Conservation (phyloP, 129 eudicot species). For the Saussurea involucrata region DNA sequence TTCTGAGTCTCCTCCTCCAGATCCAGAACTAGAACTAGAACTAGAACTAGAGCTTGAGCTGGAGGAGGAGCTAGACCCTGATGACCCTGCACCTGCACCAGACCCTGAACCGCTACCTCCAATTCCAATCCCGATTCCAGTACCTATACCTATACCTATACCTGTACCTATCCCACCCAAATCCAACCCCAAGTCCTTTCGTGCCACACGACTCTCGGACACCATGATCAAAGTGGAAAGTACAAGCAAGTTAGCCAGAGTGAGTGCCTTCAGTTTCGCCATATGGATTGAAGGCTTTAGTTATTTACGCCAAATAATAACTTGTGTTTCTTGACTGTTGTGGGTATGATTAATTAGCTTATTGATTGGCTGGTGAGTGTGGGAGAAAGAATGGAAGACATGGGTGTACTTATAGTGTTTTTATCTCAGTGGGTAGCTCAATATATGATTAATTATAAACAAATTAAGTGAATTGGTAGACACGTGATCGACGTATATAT, state of each 20-base stretch:
- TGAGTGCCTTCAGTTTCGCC: constrained; percentile 26
- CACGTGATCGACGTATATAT: not conserved
- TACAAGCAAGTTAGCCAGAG: constrained; percentile 31
- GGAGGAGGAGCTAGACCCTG: constrained; percentile 13
- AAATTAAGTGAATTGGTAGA: constrained; percentile 12
- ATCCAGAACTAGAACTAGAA: constrained; percentile 6
- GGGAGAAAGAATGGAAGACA: not conserved
- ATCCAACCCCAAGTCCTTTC: constrained; percentile 63
- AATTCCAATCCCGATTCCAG: constrained; percentile 55
- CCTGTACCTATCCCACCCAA: constrained; percentile 65
- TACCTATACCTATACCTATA: constrained; percentile 58
- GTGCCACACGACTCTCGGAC: constrained; percentile 61
- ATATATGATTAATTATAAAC: not conserved
- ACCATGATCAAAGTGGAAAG: constrained; percentile 27
- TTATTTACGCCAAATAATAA: not conserved
- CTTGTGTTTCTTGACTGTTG: not conserved
- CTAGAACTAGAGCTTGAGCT: constrained; percentile 14
- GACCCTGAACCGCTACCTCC: constrained; percentile 69
- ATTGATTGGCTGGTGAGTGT: constrained; percentile 7
- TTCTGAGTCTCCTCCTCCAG: constrained; percentile 45
- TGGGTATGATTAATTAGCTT: not conserved
- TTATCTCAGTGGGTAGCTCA: not conserved
- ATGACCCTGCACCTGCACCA: constrained; percentile 13
- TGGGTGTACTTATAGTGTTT: constrained; percentile 32
- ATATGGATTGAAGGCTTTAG: not conserved